phyloP scores from a whole-genome alignment of 371 early-diverging fungal species.

The Catenaria anguillulae region DNA sequence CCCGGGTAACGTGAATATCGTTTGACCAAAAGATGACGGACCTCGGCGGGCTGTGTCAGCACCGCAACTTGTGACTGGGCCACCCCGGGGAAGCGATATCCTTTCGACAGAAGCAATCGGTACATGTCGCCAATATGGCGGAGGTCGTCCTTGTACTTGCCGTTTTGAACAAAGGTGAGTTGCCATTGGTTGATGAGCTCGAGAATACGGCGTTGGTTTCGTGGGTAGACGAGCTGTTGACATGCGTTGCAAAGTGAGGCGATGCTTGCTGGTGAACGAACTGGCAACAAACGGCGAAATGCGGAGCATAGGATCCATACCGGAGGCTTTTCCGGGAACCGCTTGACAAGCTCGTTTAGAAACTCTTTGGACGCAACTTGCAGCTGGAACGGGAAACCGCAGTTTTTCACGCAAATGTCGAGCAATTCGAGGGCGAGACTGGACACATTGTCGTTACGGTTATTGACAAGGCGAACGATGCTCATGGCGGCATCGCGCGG shows the following conservation, averaged over 20 bases:
- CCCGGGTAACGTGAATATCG: too few relatives aligned
- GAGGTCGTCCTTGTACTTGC: constrained; percentile 77
- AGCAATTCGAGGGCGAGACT: constrained; percentile 29
- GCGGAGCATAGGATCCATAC: too few relatives aligned
- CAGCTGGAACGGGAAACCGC: constrained; percentile 88
- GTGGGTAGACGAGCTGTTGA: constrained; percentile 27
- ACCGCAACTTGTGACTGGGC: constrained; percentile 20
- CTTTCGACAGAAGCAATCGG: constrained; percentile 51
- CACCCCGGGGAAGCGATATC: constrained; percentile 65
- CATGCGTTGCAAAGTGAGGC: not conserved
- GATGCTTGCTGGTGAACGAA: not conserved
- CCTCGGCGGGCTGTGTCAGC: constrained; percentile 14
- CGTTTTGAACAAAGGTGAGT: constrained; percentile 55
- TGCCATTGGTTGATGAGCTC: constrained; percentile 89
- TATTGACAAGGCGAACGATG: constrained; percentile 63
- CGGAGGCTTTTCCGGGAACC: constrained; percentile 73
- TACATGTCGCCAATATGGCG: constrained; percentile 83
- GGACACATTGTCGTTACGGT: constrained; percentile 16
- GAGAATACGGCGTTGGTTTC: constrained; percentile 64
- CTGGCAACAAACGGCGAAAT: too few relatives aligned
- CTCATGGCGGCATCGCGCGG: constrained; percentile 73
- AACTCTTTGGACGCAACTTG: constrained; percentile 88
- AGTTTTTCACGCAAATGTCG: constrained; percentile 89
- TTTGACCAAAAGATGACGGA: constrained; percentile 3
- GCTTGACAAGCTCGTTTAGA: constrained; percentile 74